Evolutionary conservation across 148 eudicot genomes (phyloP).

Genomic region (Polygonum maritimum): DNA sequence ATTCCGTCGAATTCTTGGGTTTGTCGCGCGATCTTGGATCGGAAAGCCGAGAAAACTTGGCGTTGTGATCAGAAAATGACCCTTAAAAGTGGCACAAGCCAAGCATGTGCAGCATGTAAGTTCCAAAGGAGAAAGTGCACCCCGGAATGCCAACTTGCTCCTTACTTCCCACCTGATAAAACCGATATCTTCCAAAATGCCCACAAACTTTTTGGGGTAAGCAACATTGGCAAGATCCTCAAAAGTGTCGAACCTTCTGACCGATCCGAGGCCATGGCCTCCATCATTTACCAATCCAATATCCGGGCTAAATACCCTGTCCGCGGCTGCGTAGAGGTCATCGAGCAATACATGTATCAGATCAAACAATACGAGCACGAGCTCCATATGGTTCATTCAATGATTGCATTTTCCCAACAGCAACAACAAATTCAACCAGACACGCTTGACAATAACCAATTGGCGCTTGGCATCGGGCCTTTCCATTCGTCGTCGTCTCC

Average conservation of each 20-base stretch:
- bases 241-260: conserved; percentile 26
- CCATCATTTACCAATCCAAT: conserved; percentile 61
- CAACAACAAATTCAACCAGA: conserved; percentile 35
- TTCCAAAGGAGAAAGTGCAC: conserved; percentile 70
- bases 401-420: conserved; percentile 35
- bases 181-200: conserved; percentile 59
- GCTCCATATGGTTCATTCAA: conserved; percentile 29
- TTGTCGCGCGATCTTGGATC: not conserved
- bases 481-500: not conserved
- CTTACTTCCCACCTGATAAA: conserved; percentile 76
- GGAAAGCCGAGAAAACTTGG: not conserved
- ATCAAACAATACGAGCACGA: conserved; percentile 38
- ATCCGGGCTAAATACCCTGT: conserved; percentile 54
- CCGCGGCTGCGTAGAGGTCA: conserved; percentile 43
- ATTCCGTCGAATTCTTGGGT: not conserved
- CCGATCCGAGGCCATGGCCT: conserved; percentile 54
- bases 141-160: conserved; percentile 62
- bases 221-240: conserved; percentile 55
- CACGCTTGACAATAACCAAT: conserved; percentile 24
- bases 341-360: conserved; percentile 21
- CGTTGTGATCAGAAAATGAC: conserved; percentile 39
- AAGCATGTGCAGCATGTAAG: conserved; percentile 93
- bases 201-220: conserved; percentile 73
- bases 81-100: conserved; percentile 75
- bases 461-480: conserved; percentile 46